These are phyloP conservation scores for Pestalotiopsis sp. DNA, from an alignment of 2,329 filamentous ascomycete species.

Conservation along the genomic window DNA sequence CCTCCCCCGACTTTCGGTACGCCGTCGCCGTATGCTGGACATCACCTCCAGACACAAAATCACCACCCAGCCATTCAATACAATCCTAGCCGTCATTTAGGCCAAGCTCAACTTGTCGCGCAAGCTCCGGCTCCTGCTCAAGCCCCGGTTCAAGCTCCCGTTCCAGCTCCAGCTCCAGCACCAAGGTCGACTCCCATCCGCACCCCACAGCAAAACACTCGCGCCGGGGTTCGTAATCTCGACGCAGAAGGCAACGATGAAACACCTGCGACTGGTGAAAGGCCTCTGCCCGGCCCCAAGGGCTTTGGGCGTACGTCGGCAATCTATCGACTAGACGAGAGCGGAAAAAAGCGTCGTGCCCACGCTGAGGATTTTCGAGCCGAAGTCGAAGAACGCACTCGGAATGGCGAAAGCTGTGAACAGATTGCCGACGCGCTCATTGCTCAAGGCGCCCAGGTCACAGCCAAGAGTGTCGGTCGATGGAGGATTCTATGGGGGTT, in stretches of 20 bases:
- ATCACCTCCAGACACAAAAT: background rate
- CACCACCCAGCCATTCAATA: background rate
- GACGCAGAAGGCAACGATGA: background rate
- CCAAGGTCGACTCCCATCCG: no score
- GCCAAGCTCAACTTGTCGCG: background rate
- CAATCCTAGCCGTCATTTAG: background rate
- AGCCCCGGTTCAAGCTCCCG: background rate
- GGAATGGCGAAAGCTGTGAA: slow-evolving; percentile 22
- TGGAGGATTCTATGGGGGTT: slow-evolving; percentile 22
- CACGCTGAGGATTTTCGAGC: slow-evolving; percentile 19
- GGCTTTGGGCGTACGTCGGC: slow-evolving; percentile 8
- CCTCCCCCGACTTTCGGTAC: background rate
- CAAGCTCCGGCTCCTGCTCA: background rate
- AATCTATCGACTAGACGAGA: background rate
- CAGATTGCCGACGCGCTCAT: slow-evolving; percentile 20
- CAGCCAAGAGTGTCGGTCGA: slow-evolving; percentile 21
- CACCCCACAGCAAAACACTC: no score
- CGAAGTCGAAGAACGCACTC: slow-evolving; percentile 19
- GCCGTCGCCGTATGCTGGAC: background rate
- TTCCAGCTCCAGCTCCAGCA: background rate
- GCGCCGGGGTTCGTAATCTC: background rate
- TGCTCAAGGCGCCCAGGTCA: slow-evolving; percentile 19
- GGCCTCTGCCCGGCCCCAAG: background rate
- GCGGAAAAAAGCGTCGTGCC: background rate
- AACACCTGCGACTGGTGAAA: background rate